Conservation (phyloP, 176 grass and related monocot species). For the Zizania latifolia region DNA sequence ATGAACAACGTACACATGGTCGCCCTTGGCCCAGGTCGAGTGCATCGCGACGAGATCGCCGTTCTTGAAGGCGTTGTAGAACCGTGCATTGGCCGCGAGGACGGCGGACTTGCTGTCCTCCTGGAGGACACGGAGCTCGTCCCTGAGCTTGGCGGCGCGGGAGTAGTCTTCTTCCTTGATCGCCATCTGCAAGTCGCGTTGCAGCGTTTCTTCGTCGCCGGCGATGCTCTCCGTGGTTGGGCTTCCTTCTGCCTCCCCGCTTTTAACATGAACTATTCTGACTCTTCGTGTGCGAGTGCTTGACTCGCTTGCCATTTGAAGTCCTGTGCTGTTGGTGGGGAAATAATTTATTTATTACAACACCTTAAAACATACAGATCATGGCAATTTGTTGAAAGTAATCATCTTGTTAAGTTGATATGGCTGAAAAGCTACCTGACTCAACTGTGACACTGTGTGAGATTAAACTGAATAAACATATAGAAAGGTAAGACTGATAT, state of each 20-base stretch:
- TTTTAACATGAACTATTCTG: constrained; percentile 40
- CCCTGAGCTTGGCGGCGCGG: constrained; percentile 46
- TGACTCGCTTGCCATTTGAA: constrained; percentile 30
- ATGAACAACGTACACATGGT: constrained; percentile 79
- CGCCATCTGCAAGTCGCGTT: constrained; percentile 42
- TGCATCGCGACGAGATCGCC: constrained; percentile 68
- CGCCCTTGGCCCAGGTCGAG: constrained; percentile 56
- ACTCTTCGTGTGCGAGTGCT: neutral
- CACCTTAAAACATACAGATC: neutral
- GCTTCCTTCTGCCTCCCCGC: constrained; percentile 60
- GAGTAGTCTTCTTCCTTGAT: constrained; percentile 74
- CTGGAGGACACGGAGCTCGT: constrained; percentile 52
- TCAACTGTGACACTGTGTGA: neutral
- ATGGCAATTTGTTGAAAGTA: neutral
- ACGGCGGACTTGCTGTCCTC: constrained; percentile 60
- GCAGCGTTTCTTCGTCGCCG: constrained; percentile 48
- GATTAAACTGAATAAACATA: neutral
- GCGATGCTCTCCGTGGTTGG: constrained; percentile 29
- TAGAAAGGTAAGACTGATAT: neutral
- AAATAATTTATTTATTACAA: neutral
- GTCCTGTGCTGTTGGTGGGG: constrained; percentile 31
- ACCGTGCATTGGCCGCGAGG: constrained; percentile 52
- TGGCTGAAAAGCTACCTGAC: neutral
- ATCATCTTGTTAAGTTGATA: neutral
- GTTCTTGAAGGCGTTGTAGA: constrained; percentile 69